Base-by-base conservation (phyloP, 257 asterid species). In the Eustoma russellianum region DNA sequence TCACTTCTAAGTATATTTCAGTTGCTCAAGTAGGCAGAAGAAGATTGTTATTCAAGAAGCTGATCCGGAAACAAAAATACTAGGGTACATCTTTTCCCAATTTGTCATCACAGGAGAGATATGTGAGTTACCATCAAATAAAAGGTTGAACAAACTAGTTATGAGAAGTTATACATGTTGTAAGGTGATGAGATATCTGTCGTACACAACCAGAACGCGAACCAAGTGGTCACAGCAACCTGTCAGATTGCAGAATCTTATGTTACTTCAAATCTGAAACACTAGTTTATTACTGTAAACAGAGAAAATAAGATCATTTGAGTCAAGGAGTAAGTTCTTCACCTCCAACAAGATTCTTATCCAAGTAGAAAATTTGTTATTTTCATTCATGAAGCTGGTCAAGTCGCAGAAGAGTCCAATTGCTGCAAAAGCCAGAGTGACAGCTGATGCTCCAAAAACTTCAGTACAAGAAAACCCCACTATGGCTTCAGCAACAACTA, bases 181-280 rank as follows among this genome's bases (percentile, higher is more conserved):
- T 70, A 75, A 38, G 80, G 80, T 46, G 80, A 75, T 24, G 77
- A 70, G 63, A 90, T 63, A 73, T 83, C 74, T n/a, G 91, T 62
- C 30, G 78, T 62, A 66, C 62, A 72, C 66, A 79, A 64, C 98
- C 98, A 90, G 67, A 76, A 78, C 52, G 94, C 78, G 83, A 83
- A 90, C 66, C 79, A 77, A 33, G 43, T 53, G 53, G 95, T 89
- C 55, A 75, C 82, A 73, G 83, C 85, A 44, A 69, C 88, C 97
- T 90, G 89, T 61, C 62, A 40, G 62, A 70, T 47, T 65, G 55
- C 48, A 76, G 54, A 65, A 71, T 43, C 15, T 54, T 11, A 57
- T 11, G 55, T 67, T 62, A 66, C 50, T 65, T 46, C 35, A 60
- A 33, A 28, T 62, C 9, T 46, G 28, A 16, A n/a, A 45, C 38